A percentile compares a stretch with the other conserved stretches of the same genome.
These are phyloP conservation scores for Przewalskia tangutica DNA, from an alignment of 257 asterid species.

Conservation along the genomic window DNA sequence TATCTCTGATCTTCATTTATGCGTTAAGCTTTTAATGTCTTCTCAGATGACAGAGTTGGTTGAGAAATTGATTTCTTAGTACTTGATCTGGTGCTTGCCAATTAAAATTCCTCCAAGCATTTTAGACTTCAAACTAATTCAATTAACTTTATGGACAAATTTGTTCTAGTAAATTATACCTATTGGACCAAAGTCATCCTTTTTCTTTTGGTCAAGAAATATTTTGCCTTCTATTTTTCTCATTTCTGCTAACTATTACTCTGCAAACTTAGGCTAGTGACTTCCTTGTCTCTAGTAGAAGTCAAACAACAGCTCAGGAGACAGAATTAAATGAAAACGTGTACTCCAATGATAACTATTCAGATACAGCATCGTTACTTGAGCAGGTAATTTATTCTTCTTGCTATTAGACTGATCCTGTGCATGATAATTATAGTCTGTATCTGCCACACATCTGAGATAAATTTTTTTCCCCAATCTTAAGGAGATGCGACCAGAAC, in stretches of 20 bases:
- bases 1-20: neutral
- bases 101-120: neutral
- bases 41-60: neutral
- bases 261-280: slow-evolving; percentile 68
- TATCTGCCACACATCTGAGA: neutral
- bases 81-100: neutral
- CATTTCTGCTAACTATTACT: neutral
- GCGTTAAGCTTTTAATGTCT: neutral
- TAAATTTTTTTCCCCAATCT: slow-evolving; percentile 16
- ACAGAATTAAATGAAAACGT: slow-evolving; percentile 74
- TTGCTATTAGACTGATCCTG: slow-evolving; percentile 1
- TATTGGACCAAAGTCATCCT: neutral
- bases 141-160: neutral
- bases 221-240: neutral
- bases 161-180: neutral
- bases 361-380: slow-evolving; percentile 61
- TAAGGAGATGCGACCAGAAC: slow-evolving; percentile 84
- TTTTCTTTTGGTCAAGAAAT: neutral
- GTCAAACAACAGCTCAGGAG: slow-evolving; percentile 47
- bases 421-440: slow-evolving; percentile 13
- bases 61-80: neutral
- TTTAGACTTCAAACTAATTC: neutral
- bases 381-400: slow-evolving; percentile 53
- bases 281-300: slow-evolving; percentile 69
- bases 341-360: slow-evolving; percentile 29